Evolutionary conservation across 2,329 filamentous ascomycete species (phyloP).

Genomic region (Grosmannia huntii): DNA sequence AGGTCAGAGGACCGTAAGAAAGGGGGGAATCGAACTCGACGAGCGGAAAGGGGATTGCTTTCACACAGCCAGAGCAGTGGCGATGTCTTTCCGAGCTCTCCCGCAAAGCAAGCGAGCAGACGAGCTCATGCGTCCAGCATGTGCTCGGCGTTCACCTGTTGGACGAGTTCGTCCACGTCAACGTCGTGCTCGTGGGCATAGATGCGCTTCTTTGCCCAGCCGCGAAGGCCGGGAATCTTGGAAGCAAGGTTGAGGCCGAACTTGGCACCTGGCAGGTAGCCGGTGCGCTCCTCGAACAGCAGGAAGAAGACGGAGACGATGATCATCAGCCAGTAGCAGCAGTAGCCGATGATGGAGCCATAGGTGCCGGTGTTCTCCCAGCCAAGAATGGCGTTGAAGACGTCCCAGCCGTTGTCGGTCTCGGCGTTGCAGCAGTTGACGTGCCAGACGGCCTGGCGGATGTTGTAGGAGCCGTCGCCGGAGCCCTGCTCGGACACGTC

Average conservation of each 20-base stretch:
- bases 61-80: no score
- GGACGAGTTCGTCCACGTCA: conserved; percentile 8
- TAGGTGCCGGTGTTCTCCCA: conserved; percentile 86
- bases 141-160: conserved; percentile 9
- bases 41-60: not conserved
- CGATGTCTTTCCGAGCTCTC: no score
- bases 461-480: conserved; percentile 67
- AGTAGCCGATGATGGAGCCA: conserved; percentile 77
- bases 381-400: conserved; percentile 76
- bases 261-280: conserved; percentile 30
- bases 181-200: conserved; percentile 7
- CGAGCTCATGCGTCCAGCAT: not conserved
- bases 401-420: conserved; percentile 67
- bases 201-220: conserved; percentile 12
- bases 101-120: not conserved
- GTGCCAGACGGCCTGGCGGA: conserved; percentile 66
- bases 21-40: not conserved
- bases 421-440: conserved; percentile 73
- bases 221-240: conserved; percentile 9
- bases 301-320: conserved; percentile 33
- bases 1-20: not conserved
- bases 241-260: conserved; percentile 3
- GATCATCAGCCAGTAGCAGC: conserved; percentile 70
- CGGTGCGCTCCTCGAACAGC: conserved; percentile 51
- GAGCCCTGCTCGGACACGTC: conserved; percentile 33